Evolutionary conservation across 257 asterid genomes (phyloP), one percentile per base, ranked within the genome.

Genomic region (Nicotiana paniculata): DNA sequence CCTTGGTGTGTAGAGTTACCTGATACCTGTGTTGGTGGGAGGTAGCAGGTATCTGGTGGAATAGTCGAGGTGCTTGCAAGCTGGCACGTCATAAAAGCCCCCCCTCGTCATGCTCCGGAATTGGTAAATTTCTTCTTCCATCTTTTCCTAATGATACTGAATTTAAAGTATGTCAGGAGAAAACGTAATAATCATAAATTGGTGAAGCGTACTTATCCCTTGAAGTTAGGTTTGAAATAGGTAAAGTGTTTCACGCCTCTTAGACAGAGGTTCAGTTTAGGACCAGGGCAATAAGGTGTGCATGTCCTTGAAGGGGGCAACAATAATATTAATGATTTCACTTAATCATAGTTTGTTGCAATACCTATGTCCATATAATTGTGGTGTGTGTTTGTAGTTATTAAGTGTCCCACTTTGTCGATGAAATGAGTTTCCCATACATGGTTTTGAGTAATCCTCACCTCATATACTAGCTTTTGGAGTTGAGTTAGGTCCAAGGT

Each of bases 21-120:
- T 43, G 51, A 11, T 43, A 43, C 10, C 35, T 32, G 5, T 32
- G 5, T 32, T 32, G 35, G 35, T 32, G 35, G 35, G 35, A 32
- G 35, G 35, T 32, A 32, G 35, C 4, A 3, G 5, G 35, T 32
- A 32, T 32, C 35, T 3, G 35, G 35, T 32, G 5, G 35, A 32
- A 32, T 43, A 43, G 51, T 43, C 9, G 51, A 43, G 51, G 51
- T 43, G 51, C 10, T 3, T 43, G 51, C 51, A 9, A 43, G 51
- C 51, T 43, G 51, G 51, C 51, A 43, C 12, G 51, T 43, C 51
- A 43, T 43, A 9, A 9, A 43, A 32, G 9, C 8, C 1, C 3
- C 51, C 51, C 77, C 95, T 87, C 32, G 33, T 53, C 88, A 90
- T 37, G 97, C 93, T 63, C 93, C 93, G 1, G 88, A 84, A 88